Evolutionary conservation across 768 basidiomycete genomes (phyloP).

Genomic region (Mycena polygramma): DNA sequence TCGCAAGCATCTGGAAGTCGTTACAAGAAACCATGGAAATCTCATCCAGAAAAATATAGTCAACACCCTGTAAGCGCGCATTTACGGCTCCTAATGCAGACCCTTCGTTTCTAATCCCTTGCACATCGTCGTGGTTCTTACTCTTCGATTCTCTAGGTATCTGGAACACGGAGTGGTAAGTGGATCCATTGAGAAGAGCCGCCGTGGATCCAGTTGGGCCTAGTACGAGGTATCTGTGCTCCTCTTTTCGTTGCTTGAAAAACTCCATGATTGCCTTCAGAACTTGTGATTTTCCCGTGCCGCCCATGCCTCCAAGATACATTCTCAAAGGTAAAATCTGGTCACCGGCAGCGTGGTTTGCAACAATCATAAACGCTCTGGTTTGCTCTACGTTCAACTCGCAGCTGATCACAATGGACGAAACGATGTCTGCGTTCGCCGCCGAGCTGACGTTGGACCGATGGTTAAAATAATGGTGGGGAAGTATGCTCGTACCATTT

Average conservation of each 20-base stretch:
- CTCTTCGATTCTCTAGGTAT: too few species aligned
- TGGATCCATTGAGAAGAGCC: too few species aligned
- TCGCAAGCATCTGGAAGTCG: not conserved
- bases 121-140: too few species aligned
- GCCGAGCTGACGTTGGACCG: not conserved
- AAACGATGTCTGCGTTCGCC: not conserved
- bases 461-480: not conserved
- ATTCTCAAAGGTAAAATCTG: not conserved
- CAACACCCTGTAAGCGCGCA: not conserved
- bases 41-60: not conserved
- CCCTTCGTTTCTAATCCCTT: not conserved
- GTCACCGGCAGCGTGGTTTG: not conserved
- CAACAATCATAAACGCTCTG: not conserved
- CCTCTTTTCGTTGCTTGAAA: too few species aligned
- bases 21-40: not conserved
- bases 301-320: not conserved
- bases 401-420: not conserved
- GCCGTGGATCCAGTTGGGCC: too few species aligned
- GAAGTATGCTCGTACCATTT: not conserved
- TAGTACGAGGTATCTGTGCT: too few species aligned
- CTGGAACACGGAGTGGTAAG: too few species aligned
- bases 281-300: not conserved
- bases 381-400: not conserved
- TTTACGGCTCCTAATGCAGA: not conserved
- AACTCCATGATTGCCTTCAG: too few species aligned